Evolutionary conservation across 371 early-diverging fungal species (phyloP).

Genomic region (Mortierella sp.): DNA sequence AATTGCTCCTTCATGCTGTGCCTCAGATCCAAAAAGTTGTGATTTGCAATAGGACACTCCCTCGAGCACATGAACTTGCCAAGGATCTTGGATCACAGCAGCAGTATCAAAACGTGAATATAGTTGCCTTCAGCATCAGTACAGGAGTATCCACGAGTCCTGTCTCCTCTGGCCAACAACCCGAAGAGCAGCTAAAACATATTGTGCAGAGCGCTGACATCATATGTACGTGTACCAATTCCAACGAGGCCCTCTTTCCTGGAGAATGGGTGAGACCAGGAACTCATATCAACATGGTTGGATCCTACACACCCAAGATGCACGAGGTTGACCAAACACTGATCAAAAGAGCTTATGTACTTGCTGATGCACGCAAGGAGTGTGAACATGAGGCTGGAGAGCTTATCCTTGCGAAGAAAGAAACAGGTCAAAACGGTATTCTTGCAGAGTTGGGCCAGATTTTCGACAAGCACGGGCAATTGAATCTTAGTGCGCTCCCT

Average conservation of each 20-base stretch:
- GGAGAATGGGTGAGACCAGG: conserved; percentile 66
- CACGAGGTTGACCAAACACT: conserved; percentile 69
- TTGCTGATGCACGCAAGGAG: conserved; percentile 67
- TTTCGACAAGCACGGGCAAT: conserved; percentile 34
- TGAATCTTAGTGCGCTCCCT: conserved; percentile 22
- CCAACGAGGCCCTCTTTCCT: conserved; percentile 61
- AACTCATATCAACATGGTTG: conserved; percentile 71
- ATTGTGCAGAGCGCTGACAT: conserved; percentile 66
- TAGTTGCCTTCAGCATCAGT: conserved; percentile 49
- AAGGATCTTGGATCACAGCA: conserved; percentile 39
- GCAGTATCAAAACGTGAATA: conserved; percentile 49
- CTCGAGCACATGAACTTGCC: conserved; percentile 59
- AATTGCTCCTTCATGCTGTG: conserved; percentile 65
- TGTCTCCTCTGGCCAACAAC: neutral
- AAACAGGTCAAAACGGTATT: conserved; percentile 36
- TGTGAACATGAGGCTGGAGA: conserved; percentile 72
- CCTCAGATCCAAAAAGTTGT: conserved; percentile 60
- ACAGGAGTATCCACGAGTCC: conserved; percentile 35
- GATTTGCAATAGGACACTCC: conserved; percentile 67
- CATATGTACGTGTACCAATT: conserved; percentile 73
- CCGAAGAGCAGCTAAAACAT: conserved; percentile 28
- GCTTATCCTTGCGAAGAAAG: conserved; percentile 61
- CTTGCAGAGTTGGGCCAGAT: conserved; percentile 65
- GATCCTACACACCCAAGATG: conserved; percentile 71
- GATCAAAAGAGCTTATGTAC: conserved; percentile 57